A percentile compares a stretch with the other conserved stretches of the same genome.
Conservation (phyloP, 352 stramenopile species). For the Globisporangium alternatum region DNA sequence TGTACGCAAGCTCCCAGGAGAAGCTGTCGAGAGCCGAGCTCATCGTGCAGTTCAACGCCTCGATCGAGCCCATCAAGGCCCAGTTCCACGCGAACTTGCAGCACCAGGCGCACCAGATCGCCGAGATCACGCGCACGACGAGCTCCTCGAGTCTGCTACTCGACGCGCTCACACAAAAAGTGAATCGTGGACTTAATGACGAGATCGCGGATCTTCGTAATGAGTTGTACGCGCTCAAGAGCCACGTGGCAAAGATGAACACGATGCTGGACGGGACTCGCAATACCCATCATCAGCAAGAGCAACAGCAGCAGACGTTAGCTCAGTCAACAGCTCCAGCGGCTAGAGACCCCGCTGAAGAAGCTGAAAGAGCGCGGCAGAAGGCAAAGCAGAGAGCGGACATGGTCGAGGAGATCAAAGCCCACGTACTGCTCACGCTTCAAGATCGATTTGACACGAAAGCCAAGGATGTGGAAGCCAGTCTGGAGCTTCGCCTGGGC, state of each 20-base stretch:
- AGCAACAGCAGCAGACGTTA: not conserved
- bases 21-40: constrained; percentile 74
- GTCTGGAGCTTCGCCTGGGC: not conserved
- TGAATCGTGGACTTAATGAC: constrained; percentile 52
- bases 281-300: constrained; percentile 11
- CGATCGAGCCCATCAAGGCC: constrained; percentile 77
- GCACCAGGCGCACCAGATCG: constrained; percentile 73
- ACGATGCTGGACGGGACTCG: constrained; percentile 9
- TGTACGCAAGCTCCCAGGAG: constrained; percentile 62
- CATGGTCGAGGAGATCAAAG: constrained; percentile 4
- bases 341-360: constrained; percentile 9
- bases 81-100: constrained; percentile 71
- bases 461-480: constrained; percentile 17
- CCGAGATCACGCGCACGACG: constrained; percentile 52
- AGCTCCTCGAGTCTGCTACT: constrained; percentile 61
- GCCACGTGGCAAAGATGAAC: constrained; percentile 42
- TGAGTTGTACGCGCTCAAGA: constrained; percentile 58
- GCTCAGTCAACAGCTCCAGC: not conserved
- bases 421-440: not conserved
- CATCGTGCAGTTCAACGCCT: constrained; percentile 77
- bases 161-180: constrained; percentile 59
- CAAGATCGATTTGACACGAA: constrained; percentile 8
- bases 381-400: constrained; percentile 19
- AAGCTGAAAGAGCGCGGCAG: constrained; percentile 19
- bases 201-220: constrained; percentile 50